A percentile compares a stretch with the other conserved stretches of the same genome.
These are phyloP conservation scores for Elsinoe fawcettii DNA, from an alignment of 2,329 filamentous ascomycete genomes.

Conservation along the genomic window DNA sequence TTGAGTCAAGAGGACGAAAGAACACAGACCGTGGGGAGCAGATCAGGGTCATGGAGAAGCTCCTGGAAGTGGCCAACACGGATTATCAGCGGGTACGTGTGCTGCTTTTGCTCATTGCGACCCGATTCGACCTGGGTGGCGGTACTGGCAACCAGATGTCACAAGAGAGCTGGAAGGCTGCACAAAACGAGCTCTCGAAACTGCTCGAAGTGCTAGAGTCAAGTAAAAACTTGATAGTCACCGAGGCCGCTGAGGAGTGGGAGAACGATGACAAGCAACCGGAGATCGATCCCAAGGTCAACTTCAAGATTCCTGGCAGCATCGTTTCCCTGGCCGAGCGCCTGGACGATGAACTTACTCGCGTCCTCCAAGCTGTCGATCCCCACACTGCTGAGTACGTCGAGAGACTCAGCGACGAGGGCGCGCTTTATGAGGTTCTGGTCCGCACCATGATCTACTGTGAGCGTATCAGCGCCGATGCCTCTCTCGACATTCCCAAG, in stretches of 20 bases:
- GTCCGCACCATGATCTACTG: constrained; percentile 83
- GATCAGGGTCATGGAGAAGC: constrained; percentile 95
- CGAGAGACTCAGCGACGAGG: constrained; percentile 86
- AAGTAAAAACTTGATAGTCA: constrained; percentile 72
- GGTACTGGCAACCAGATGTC: constrained; percentile 77
- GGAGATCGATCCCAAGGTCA: constrained; percentile 60
- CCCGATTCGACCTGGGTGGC: constrained; percentile 84
- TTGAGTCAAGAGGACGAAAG: constrained; percentile 97
- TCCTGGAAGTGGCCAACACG: constrained; percentile 77
- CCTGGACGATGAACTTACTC: constrained; percentile 91
- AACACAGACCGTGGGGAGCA: constrained; percentile 94
- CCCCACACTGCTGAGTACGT: constrained; percentile 99
- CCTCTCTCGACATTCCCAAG: constrained; percentile 65
- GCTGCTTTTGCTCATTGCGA: constrained; percentile 82
- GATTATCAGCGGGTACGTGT: constrained; percentile 94
- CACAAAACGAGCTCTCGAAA: constrained; percentile 73
- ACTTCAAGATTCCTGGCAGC: constrained; percentile 88
- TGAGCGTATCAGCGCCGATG: constrained; percentile 66
- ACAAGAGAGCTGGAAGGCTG: constrained; percentile 92
- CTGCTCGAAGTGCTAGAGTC: constrained; percentile 73
- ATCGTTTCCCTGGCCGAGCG: constrained; percentile 91
- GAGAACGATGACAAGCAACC: constrained; percentile 96
- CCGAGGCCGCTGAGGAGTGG: constrained; percentile 94
- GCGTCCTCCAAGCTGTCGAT: constrained; percentile 95
- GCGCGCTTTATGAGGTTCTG: constrained; percentile 82